Conservation (phyloP, 805 yeast genomes). For the Cyberlindnera subsufficiens region DNA sequence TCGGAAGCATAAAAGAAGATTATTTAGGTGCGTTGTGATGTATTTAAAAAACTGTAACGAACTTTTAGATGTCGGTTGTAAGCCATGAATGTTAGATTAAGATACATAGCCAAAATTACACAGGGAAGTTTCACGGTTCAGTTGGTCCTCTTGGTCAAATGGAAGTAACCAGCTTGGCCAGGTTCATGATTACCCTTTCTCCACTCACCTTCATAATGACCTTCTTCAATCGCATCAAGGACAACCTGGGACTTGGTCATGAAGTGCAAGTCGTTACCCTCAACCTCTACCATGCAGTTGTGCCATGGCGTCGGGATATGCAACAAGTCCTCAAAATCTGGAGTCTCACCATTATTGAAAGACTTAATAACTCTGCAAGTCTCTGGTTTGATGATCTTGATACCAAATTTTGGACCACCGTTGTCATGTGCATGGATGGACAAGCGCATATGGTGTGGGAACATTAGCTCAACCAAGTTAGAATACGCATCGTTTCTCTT, state of each 20-base stretch:
- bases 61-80: neutral
- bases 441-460: constrained; percentile 54
- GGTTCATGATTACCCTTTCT: constrained; percentile 23
- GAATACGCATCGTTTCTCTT: constrained; percentile 62
- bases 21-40: constrained; percentile 75
- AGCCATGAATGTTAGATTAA: neutral
- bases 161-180: constrained; percentile 30
- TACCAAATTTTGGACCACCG: constrained; percentile 55
- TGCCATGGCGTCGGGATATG: constrained; percentile 70
- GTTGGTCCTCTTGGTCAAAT: constrained; percentile 4
- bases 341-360: constrained; percentile 34
- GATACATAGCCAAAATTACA: too few species aligned
- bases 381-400: constrained; percentile 38
- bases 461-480: constrained; percentile 51
- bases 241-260: constrained; percentile 33
- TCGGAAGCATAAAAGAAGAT: constrained; percentile 97
- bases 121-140: neutral
- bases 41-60: neutral
- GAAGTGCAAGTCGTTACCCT: constrained; percentile 27
- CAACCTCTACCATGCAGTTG: constrained; percentile 42
- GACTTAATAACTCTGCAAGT: constrained; percentile 42
- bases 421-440: constrained; percentile 60
- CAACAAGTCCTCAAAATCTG: constrained; percentile 43
- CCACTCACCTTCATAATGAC: constrained; percentile 31
- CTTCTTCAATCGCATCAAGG: constrained; percentile 30